Conservation (phyloP, 129 eudicot genomes). For the Lonicera japonica region DNA sequence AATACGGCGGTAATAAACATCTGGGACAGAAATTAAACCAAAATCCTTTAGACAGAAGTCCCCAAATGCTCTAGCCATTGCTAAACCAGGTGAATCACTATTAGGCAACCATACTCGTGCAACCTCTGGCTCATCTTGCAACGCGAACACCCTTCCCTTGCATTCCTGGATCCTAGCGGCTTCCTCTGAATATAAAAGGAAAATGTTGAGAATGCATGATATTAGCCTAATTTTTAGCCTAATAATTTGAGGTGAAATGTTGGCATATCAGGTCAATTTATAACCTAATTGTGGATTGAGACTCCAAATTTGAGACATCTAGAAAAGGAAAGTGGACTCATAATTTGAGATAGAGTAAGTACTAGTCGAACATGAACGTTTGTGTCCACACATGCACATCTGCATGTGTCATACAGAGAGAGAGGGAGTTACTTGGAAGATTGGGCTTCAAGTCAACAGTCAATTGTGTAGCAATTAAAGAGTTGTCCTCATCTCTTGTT, state of each 20-base stretch:
- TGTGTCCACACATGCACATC: too few species aligned
- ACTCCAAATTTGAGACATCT: too few species aligned
- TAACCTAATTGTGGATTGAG: too few species aligned
- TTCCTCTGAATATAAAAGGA: conserved; percentile 51
- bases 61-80: conserved; percentile 93
- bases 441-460: conserved; percentile 93
- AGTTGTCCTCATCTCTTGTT: conserved; percentile 57
- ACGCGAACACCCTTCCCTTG: conserved; percentile 81
- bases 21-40: conserved; percentile 82
- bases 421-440: conserved; percentile 74
- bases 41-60: conserved; percentile 82
- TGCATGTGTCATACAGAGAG: not conserved
- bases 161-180: conserved; percentile 69
- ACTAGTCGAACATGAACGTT: not conserved
- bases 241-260: too few species aligned
- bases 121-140: conserved; percentile 89
- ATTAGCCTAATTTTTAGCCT: not conserved
- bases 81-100: conserved; percentile 84
- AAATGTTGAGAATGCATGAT: not conserved
- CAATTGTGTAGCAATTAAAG: conserved; percentile 67
- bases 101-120: conserved; percentile 94
- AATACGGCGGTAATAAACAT: conserved; percentile 72
- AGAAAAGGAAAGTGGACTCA: too few species aligned
- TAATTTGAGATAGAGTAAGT: not conserved
- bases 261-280: too few species aligned